Base-by-base conservation (phyloP, 2,329 filamentous ascomycete genomes). In the Cercospora canescens region DNA sequence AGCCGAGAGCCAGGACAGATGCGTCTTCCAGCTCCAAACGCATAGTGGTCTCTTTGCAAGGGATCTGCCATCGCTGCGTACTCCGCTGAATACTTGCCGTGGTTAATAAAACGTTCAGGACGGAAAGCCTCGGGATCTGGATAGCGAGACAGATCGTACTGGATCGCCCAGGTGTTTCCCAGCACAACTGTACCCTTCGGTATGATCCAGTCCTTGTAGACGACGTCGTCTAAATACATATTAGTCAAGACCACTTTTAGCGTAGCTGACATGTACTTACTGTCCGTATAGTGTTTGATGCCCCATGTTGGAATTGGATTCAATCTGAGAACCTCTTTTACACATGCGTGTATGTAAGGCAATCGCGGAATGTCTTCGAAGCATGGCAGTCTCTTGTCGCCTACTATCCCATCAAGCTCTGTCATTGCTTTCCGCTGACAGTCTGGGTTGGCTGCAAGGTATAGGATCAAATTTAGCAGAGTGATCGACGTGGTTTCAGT, bases 291-390 rank as follows among this genome's bases (percentile, higher is more conserved):
- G 9, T 45, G 41, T 21, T 45, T 45, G 41, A 45, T 1, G 14
- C 41, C 41, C 41, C 41, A 45, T 14, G 41, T 45, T 1, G 41
- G 41, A 2, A 58, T 72, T 34, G 73, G 73, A n/a, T 73, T 62
- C 75, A 75, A 77, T 60, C 77, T 69, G 59, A 77, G 67, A 14
- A 70, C 69, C 64, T 77, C 76, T 32, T 76, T 75, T n/a, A 76
- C 71, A 3, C 73, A 67, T 1, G 66, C 69, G 14, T 48, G 39
- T 16, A 75, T 57, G 48, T 78, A 78, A 2, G 76, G 75, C 21
- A 69, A 41, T 18, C 18, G 9, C 11, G 28, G 0, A 54, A 72
- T 72, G 58, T 78, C 76, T 3, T 69, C 63, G 64, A 69, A 74
- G 14, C 41, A 37, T 6, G 76, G 75, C 32, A 69, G 60, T 14